phyloP scores from a whole-genome alignment of 345 rosid species.

The Hibiscus mutabilis region DNA sequence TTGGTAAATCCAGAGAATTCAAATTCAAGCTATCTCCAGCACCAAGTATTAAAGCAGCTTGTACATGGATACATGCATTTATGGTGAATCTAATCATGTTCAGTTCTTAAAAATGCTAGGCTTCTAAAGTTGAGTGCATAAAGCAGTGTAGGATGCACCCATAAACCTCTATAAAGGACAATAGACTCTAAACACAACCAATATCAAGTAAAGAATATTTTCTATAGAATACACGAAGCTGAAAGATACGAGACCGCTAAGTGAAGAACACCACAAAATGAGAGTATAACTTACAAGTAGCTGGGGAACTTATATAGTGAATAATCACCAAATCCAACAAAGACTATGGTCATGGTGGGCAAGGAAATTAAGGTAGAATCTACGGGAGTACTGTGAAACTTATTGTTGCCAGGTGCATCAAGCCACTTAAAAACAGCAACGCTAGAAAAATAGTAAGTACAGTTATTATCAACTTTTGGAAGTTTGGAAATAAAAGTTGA shows the following conservation, averaged over 20 bases:
- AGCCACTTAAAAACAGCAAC: neutral
- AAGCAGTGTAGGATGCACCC: neutral
- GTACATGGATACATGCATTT: neutral
- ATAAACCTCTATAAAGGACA: neutral
- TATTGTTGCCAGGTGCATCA: neutral
- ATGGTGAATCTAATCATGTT: neutral
- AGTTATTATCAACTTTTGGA: neutral
- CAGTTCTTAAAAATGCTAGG: neutral
- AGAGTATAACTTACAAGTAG: neutral
- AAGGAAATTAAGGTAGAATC: neutral
- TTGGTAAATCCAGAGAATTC: neutral
- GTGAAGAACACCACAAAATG: neutral
- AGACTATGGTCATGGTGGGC: neutral
- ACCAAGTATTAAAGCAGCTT: neutral
- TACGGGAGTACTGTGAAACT: neutral
- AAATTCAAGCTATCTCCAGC: slow-evolving; percentile 3
- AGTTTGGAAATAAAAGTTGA: neutral
- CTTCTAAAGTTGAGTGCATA: neutral
- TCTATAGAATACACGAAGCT: neutral
- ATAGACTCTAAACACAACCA: neutral
- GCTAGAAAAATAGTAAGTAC: too few species aligned
- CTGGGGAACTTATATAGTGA: neutral
- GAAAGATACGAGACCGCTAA: neutral
- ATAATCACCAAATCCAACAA: neutral
- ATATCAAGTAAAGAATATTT: neutral